These are phyloP conservation scores for Musa beccarii DNA, from an alignment of 176 grass and related monocot genomes.

Conservation along the genomic window DNA sequence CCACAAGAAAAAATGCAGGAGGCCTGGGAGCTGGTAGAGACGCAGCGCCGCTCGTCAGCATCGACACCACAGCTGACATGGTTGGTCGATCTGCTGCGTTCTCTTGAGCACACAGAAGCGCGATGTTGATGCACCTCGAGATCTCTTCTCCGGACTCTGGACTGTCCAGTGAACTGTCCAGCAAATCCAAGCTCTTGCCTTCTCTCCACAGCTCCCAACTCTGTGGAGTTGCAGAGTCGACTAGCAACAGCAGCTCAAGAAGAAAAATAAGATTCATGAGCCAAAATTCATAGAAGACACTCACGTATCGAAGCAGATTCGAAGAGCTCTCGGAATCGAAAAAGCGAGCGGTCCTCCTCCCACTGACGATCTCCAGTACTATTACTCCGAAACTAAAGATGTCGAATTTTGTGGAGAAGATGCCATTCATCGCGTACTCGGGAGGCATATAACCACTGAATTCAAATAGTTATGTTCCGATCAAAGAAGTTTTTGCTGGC, in stretches of 20 bases:
- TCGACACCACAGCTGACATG: slow-evolving; percentile 10
- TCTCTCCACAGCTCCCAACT: neutral
- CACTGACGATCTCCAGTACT: neutral
- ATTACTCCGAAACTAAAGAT: neutral
- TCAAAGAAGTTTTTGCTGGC: neutral
- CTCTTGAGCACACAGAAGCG: neutral
- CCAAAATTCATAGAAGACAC: neutral
- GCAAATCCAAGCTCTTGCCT: neutral
- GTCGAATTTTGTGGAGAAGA: neutral
- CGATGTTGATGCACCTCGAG: slow-evolving; percentile 6
- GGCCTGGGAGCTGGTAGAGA: no score
- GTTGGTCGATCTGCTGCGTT: slow-evolving; percentile 5
- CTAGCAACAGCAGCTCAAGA: neutral
- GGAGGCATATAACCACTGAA: neutral
- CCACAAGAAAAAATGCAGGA: no score
- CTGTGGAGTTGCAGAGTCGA: neutral
- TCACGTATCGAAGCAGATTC: neutral
- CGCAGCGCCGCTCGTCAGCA: neutral
- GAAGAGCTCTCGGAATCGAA: neutral
- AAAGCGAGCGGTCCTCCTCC: neutral
- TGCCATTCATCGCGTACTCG: neutral
- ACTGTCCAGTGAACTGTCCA: neutral
- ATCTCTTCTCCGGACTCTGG: neutral
- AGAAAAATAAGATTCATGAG: neutral
- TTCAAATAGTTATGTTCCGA: neutral